phyloP scores from a whole-genome alignment of 1,284 basidiomycete genomes.

The Cutaneotrichosporon sp. region DNA sequence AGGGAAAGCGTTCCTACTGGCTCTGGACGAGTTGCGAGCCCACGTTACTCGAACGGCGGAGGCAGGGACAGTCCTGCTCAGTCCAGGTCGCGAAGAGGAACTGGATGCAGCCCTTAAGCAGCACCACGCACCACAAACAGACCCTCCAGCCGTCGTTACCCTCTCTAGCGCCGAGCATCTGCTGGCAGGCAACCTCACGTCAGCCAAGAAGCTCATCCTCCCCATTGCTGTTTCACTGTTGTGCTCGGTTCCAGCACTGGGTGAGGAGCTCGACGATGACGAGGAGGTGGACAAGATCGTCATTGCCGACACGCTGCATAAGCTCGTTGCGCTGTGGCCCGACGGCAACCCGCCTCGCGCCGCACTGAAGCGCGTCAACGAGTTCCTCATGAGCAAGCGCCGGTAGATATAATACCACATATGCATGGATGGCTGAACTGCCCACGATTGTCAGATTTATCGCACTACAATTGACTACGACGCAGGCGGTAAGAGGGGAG shows the following conservation, averaged over 20 bases:
- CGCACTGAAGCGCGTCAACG: slow-evolving; percentile 50
- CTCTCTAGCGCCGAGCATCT: not conserved
- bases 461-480: not conserved
- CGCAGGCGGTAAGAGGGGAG: not conserved
- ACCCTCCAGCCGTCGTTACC: not conserved
- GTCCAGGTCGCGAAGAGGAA: slow-evolving; percentile 23
- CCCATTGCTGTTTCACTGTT: slow-evolving; percentile 36
- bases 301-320: slow-evolving; percentile 39
- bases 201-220: slow-evolving; percentile 31
- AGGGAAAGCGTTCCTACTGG: slow-evolving; percentile 27
- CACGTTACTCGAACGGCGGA: not conserved
- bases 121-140: not conserved
- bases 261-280: not conserved
- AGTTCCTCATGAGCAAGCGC: slow-evolving; percentile 42
- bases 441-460: not conserved
- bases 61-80: slow-evolving; percentile 18
- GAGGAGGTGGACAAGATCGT: slow-evolving; percentile 29
- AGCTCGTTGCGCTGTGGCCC: slow-evolving; percentile 46
- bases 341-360: slow-evolving; percentile 50
- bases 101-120: slow-evolving; percentile 16
- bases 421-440: not conserved
- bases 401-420: not conserved
- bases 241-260: slow-evolving; percentile 23
- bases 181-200: not conserved
- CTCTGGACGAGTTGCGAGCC: slow-evolving; percentile 22